phyloP scores from a whole-genome alignment of 257 asterid genomes.

The Jacaranda mimosifolia region DNA sequence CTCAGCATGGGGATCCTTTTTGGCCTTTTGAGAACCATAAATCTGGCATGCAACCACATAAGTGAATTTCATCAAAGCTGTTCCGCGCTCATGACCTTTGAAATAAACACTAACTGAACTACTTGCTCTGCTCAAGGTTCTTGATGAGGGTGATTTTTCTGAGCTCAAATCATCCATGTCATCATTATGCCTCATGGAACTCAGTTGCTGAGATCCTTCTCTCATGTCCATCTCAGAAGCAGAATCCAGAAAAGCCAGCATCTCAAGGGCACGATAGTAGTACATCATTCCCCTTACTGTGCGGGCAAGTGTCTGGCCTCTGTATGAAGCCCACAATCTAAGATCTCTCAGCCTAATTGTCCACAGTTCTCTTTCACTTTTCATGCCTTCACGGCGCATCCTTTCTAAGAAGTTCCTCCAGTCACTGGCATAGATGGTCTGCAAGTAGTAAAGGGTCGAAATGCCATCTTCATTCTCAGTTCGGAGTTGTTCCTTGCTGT shows the following conservation, averaged over 20 bases:
- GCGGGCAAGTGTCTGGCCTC: constrained; percentile 97
- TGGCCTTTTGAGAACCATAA: constrained; percentile 95
- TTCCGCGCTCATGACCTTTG: constrained; percentile 97
- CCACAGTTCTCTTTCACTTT: constrained; percentile 81
- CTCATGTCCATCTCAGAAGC: constrained; percentile 98
- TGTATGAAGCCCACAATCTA: constrained; percentile 94
- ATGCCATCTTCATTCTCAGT: constrained; percentile 99
- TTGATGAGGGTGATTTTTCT: constrained; percentile 64
- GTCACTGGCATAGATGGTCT: constrained; percentile 93
- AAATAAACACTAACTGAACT: constrained; percentile 75
- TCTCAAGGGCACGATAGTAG: constrained; percentile 95
- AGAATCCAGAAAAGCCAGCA: constrained; percentile 98
- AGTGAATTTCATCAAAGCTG: constrained; percentile 93
- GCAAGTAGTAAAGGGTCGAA: constrained; percentile 91
- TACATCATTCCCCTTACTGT: constrained; percentile 99
- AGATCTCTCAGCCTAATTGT: constrained; percentile 83
- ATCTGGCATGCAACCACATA: constrained; percentile 98
- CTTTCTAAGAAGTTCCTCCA: constrained; percentile 94
- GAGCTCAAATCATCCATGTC: constrained; percentile 55
- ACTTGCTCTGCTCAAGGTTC: constrained; percentile 81
- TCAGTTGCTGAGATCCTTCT: constrained; percentile 82
- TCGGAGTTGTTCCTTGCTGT: constrained; percentile 92
- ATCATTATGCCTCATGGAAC: constrained; percentile 67
- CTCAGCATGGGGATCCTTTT: constrained; percentile 96
- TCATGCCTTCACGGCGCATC: constrained; percentile 91